These are phyloP conservation scores for Hippophae tibetana DNA, from an alignment of 306 rosid genomes.

Conservation along the genomic window DNA sequence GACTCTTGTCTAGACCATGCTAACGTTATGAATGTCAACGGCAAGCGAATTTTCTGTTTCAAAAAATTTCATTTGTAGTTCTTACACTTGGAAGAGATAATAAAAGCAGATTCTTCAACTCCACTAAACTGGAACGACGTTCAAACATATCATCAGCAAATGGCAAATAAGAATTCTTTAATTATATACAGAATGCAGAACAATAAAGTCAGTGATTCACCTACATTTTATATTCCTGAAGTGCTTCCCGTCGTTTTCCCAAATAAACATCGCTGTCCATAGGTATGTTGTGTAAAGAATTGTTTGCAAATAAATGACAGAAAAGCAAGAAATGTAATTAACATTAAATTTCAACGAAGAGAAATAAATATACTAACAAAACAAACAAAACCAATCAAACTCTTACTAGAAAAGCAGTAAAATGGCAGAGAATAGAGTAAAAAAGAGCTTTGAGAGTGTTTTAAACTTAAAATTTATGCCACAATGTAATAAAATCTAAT, in stretches of 20 bases:
- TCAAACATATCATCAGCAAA: conserved; percentile 1
- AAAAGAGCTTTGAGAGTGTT: too few relatives aligned
- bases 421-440: too few relatives aligned
- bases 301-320: conserved; percentile 24
- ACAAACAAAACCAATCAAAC: neutral
- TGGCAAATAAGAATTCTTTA: neutral
- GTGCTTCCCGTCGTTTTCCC: conserved; percentile 77
- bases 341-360: too few relatives aligned
- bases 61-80: conserved; percentile 17
- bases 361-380: too few relatives aligned
- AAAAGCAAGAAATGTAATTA: neutral
- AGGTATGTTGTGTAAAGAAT: conserved; percentile 40
- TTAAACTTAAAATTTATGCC: too few relatives aligned
- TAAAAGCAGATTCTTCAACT: conserved; percentile 83
- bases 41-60: neutral
- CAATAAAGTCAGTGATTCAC: conserved; percentile 16
- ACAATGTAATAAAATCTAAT: too few relatives aligned
- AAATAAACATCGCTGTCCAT: conserved; percentile 58
- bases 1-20: too few relatives aligned
- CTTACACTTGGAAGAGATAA: conserved; percentile 29
- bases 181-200: neutral
- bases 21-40: too few relatives aligned
- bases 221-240: conserved; percentile 71
- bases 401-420: too few relatives aligned
- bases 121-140: conserved; percentile 62